Percentiles rank a stretch among this genome's conserved stretches.
Evolutionary conservation across 331 rosid species (phyloP).

Genomic region (Malus hybrid): DNA sequence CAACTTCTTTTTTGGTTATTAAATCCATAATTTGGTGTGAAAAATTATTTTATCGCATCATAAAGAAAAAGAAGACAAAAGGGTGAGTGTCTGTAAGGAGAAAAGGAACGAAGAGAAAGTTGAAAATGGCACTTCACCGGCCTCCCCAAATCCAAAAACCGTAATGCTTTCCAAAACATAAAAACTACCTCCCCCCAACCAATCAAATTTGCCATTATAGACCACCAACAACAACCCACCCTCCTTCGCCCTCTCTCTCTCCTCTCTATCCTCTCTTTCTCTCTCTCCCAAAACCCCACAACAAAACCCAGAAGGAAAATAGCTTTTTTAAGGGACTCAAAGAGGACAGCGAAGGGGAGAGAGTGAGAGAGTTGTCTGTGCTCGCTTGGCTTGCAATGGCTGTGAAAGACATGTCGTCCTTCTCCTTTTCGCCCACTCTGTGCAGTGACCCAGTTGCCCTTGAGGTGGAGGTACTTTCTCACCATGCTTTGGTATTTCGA

Average conservation of each 20-base stretch:
- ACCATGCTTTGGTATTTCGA: constrained; percentile 41
- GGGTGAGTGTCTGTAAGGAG: constrained; percentile 31
- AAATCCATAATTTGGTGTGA: not conserved
- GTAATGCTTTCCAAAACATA: constrained; percentile 23
- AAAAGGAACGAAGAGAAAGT: constrained; percentile 43
- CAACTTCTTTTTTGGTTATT: not conserved
- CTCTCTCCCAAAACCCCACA: constrained; percentile 7
- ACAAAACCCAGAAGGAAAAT: not conserved
- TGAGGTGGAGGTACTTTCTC: constrained; percentile 43
- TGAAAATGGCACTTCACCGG: constrained; percentile 77
- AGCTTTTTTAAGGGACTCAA: not conserved
- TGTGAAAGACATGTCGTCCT: constrained; percentile 21
- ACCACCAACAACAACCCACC: not conserved
- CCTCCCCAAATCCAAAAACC: constrained; percentile 45
- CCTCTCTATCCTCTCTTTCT: not conserved
- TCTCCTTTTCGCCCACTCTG: constrained; percentile 14
- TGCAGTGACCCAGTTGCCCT: constrained; percentile 42
- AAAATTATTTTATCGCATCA: not conserved
- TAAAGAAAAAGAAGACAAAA: constrained; percentile 31
- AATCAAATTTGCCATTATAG: constrained; percentile 28
- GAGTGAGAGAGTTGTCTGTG: constrained; percentile 5
- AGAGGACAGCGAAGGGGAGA: not conserved
- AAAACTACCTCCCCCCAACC: constrained; percentile 30
- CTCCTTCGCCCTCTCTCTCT: not conserved
- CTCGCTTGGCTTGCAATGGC: constrained; percentile 36